Percentiles rank a stretch among this genome's conserved stretches.
phyloP scores from a whole-genome alignment of 192 early-diverging fungal species.

The Obelidium mucronatum region DNA sequence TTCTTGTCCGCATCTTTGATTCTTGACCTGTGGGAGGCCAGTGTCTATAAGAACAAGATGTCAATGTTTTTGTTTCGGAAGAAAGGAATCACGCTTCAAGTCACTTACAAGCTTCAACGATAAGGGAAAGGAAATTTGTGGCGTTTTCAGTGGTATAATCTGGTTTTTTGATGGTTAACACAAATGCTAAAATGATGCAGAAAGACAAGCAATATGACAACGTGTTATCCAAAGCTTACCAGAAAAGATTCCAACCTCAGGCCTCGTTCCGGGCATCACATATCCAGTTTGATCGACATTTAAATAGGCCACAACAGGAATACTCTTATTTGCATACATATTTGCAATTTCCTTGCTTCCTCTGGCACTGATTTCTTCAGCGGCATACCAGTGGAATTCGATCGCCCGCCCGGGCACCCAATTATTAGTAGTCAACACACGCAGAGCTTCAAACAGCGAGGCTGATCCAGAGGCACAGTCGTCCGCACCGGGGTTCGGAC shows the following conservation, averaged over 20 bases:
- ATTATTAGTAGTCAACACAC: conserved; percentile 64
- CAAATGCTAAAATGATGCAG: no score
- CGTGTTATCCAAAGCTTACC: conserved; percentile 49
- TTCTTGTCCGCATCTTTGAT: background rate
- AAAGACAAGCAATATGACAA: background rate
- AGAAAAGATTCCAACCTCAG: conserved; percentile 77
- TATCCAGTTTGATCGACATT: conserved; percentile 66
- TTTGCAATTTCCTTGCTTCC: conserved; percentile 69
- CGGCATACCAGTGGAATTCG: conserved; percentile 94
- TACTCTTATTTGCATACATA: conserved; percentile 30
- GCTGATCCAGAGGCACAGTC: conserved; percentile 38
- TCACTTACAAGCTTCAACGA: background rate
- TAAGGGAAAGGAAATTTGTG: background rate
- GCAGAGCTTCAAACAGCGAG: conserved; percentile 70
- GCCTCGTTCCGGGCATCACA: conserved; percentile 26
- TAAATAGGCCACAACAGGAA: conserved; percentile 31
- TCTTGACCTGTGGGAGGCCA: background rate
- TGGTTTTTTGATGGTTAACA: no score
- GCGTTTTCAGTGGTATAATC: background rate
- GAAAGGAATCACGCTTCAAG: no score
- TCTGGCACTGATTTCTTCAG: conserved; percentile 82
- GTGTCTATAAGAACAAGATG: no score
- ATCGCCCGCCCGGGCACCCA: conserved; percentile 77
- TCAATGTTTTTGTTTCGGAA: no score
- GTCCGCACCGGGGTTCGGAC: conserved; percentile 53